phyloP scores from a whole-genome alignment of 345 rosid species.

The Salix suchowensis region DNA sequence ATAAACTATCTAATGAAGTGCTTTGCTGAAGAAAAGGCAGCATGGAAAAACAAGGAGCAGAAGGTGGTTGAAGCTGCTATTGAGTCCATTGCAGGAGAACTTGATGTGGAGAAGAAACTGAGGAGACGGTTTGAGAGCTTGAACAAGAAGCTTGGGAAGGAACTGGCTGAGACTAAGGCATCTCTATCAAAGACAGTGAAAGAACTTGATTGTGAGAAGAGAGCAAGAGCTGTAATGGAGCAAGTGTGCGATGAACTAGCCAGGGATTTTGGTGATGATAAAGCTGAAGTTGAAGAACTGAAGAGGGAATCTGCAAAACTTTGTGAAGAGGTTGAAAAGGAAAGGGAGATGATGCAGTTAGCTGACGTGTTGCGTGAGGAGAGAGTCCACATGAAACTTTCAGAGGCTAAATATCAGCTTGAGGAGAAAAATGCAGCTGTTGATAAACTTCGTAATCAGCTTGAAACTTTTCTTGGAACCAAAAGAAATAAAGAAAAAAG shows the following conservation, averaged over 20 bases:
- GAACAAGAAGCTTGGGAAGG: conserved; percentile 90
- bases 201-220: conserved; percentile 84
- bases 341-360: conserved; percentile 74
- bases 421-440: conserved; percentile 82
- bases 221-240: conserved; percentile 68
- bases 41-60: conserved; percentile 86
- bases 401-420: conserved; percentile 70
- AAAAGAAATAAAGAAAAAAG: conserved; percentile 57
- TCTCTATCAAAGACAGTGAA: conserved; percentile 63
- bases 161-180: conserved; percentile 67
- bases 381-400: conserved; percentile 69
- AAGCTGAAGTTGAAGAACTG: conserved; percentile 59
- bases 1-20: conserved; percentile 75
- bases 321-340: conserved; percentile 72
- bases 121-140: conserved; percentile 80
- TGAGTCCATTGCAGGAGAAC: conserved; percentile 83
- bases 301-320: conserved; percentile 60
- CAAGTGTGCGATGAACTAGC: conserved; percentile 83
- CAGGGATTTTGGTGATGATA: conserved; percentile 53
- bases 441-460: conserved; percentile 77
- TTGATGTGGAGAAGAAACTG: conserved; percentile 79
- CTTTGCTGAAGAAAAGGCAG: conserved; percentile 89
- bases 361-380: conserved; percentile 67
- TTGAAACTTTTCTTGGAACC: conserved; percentile 68
- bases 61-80: conserved; percentile 87